These are phyloP conservation scores for Gaillardinia entomophila DNA, from an alignment of 805 yeast species.

Conservation along the genomic window DNA sequence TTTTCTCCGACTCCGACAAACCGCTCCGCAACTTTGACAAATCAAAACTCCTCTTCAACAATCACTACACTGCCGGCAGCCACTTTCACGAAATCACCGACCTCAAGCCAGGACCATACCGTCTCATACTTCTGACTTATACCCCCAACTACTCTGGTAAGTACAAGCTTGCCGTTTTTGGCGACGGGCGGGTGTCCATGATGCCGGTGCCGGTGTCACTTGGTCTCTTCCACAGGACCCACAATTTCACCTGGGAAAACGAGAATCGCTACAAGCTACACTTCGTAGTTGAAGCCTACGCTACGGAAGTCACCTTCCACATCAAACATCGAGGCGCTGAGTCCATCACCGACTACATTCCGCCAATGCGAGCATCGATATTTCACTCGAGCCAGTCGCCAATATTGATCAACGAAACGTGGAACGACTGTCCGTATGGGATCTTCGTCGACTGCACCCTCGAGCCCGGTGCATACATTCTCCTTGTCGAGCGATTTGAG, in stretches of 20 bases:
- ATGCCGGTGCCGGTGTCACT: conserved; percentile 17
- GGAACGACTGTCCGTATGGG: conserved; percentile 42
- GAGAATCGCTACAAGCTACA: conserved; percentile 32
- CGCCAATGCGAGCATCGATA: conserved; percentile 41
- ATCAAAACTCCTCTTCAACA: conserved; percentile 18
- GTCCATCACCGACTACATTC: conserved; percentile 30
- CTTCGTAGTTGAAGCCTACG: conserved; percentile 16
- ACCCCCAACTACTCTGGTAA: conserved; percentile 7
- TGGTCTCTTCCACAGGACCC: conserved; percentile 27
- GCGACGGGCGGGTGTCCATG: conserved; percentile 11
- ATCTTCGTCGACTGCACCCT: conserved; percentile 29
- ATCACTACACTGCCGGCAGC: conserved; percentile 32
- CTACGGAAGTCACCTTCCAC: conserved; percentile 18
- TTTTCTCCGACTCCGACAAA: conserved; percentile 29
- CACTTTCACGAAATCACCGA: conserved; percentile 12
- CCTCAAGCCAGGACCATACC: conserved; percentile 33
- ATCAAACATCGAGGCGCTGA: conserved; percentile 13
- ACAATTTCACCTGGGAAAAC: conserved; percentile 31
- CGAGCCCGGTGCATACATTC: conserved; percentile 24
- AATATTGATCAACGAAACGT: conserved; percentile 27
- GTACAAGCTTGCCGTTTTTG: neutral
- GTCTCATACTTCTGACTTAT: conserved; percentile 43
- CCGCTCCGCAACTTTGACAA: conserved; percentile 16
- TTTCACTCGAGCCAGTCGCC: conserved; percentile 26
- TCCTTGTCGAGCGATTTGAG: conserved; percentile 47